Percentiles rank a stretch among this genome's conserved stretches.
These are phyloP conservation scores for Lentinula sp. DNA, from an alignment of 768 basidiomycete genomes.

Conservation along the genomic window DNA sequence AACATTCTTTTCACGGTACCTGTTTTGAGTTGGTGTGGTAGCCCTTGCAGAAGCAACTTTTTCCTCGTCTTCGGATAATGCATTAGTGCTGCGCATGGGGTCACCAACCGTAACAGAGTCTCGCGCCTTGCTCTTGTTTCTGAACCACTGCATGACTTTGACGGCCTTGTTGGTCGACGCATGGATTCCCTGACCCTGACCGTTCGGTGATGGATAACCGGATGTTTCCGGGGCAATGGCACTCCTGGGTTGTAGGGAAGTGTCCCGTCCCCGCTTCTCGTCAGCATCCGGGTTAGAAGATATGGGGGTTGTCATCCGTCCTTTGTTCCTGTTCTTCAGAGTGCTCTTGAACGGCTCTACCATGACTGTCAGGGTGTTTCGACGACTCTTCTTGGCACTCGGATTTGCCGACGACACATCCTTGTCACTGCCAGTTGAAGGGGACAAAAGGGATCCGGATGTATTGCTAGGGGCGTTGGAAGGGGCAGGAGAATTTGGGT, in stretches of 20 bases:
- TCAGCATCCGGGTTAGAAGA: slow-evolving; percentile 21
- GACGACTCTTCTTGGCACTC: slow-evolving; percentile 49
- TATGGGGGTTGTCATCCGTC: slow-evolving; percentile 25
- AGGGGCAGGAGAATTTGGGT: background rate
- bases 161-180: slow-evolving; percentile 85
- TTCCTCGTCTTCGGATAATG: slow-evolving; percentile 10
- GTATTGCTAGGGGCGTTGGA: background rate
- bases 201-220: slow-evolving; percentile 17
- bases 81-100: background rate
- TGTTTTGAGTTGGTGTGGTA: slow-evolving; percentile 22
- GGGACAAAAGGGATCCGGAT: slow-evolving; percentile 4
- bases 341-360: slow-evolving; percentile 68
- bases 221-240: slow-evolving; percentile 1
- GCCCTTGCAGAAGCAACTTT: slow-evolving; percentile 10
- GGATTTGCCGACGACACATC: slow-evolving; percentile 7
- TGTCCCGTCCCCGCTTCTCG: slow-evolving; percentile 8
- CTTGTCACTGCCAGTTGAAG: slow-evolving; percentile 23
- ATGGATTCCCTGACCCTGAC: slow-evolving; percentile 35
- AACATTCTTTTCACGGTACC: slow-evolving; percentile 24
- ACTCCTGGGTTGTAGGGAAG: slow-evolving; percentile 11
- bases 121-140: slow-evolving; percentile 56
- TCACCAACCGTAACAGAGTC: slow-evolving; percentile 25
- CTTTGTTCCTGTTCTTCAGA: slow-evolving; percentile 37
- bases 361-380: slow-evolving; percentile 86
- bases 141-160: slow-evolving; percentile 99